Base-by-base conservation (phyloP, 306 rosid species). In the Malus sylvestris region DNA sequence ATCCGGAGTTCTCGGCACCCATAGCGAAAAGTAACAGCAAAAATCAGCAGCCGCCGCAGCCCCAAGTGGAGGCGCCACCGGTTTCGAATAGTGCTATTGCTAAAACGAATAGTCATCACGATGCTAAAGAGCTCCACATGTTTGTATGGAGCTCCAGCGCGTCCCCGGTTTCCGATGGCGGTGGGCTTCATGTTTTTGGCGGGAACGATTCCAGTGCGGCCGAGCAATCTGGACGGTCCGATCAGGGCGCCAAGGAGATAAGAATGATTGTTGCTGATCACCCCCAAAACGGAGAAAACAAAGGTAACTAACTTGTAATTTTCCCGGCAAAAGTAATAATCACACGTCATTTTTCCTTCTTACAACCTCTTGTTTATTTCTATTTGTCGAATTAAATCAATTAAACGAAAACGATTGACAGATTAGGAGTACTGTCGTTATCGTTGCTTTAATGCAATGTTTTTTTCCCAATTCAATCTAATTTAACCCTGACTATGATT, bases 41-140 rank as follows among this genome's bases (percentile, higher is more conserved):
- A 64, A 83, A 70, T 18, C 79, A 79, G 38, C 83, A 72, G 14
- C 85, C 42, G 6, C 91, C 67, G 16, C 73, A 58, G n/a, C 80
- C 33, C 10, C 75, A 14, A 4, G 9, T 33, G 9, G 64, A 67
- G 6, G 76, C 30, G 67, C 89, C 66, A 22, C 80, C 32, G 10
- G 88, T 60, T 3, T 59, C 62, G 40, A 68, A 62, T 7, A 14
- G 16, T 62, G 67, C 19, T 62, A 4, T 35, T 14, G 8, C 67
- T 62, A 93, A 89, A 75, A 27, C 85, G 0, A 91, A 76, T 32
- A 32, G 68, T 64, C 10, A 16, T 64, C 68, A 89, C 25, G 97
- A 93, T 29, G 97, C 95, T 5, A 93, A 93, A 71, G 98, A 93
- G 87, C 95, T 93, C 7, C 98, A 93, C 80, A 91, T 93, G 98